A percentile compares a stretch with the other conserved stretches of the same genome.
These are phyloP conservation scores for Holtermannia corniformis DNA, from an alignment of 768 basidiomycete species.

Conservation along the genomic window DNA sequence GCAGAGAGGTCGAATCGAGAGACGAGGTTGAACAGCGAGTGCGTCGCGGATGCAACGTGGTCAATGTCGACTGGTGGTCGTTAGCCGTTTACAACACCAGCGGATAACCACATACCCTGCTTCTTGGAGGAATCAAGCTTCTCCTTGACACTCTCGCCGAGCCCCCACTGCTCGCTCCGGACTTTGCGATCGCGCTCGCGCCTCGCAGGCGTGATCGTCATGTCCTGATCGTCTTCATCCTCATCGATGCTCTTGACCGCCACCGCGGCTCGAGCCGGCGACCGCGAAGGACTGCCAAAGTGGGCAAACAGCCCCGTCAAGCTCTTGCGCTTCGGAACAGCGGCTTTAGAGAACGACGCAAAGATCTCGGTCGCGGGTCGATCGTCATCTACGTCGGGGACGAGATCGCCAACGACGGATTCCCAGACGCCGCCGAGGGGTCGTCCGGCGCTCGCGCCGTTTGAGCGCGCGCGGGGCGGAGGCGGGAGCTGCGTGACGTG, in stretches of 20 bases:
- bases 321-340: constrained; percentile 33
- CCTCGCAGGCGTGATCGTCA: neutral
- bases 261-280: no score
- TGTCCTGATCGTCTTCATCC: neutral
- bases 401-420: constrained; percentile 7
- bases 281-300: neutral
- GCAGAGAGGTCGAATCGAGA: constrained; percentile 20
- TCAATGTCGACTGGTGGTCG: constrained; percentile 11
- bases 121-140: neutral
- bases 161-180: neutral
- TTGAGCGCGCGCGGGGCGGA: neutral
- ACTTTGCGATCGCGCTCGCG: neutral
- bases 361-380: constrained; percentile 2
- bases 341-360: constrained; percentile 8
- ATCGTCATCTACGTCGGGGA: constrained; percentile 1
- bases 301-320: constrained; percentile 28
- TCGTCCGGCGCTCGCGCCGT: neutral
- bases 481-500: neutral
- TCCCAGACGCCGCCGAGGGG: constrained; percentile 11
- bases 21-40: constrained; percentile 25
- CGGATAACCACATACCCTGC: neutral
- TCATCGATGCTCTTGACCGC: constrained; percentile 16
- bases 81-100: neutral
- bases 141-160: neutral
- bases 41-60: constrained; percentile 29